Base-by-base conservation (phyloP, 2,329 filamentous ascomycete species). In the Phialemoniopsis sp. region DNA sequence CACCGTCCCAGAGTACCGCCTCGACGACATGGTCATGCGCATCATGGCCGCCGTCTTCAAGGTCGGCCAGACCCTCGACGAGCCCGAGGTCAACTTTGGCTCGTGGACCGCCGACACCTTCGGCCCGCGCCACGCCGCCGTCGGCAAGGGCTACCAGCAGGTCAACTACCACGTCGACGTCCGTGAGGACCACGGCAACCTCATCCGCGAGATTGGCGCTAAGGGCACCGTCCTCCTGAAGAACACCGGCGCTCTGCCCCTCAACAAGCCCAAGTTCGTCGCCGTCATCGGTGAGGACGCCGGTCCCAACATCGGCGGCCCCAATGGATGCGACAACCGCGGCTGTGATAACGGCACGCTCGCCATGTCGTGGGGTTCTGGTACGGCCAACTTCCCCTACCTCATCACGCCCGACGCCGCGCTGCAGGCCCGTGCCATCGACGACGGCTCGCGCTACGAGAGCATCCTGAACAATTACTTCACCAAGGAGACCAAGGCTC, bases 1-100 rank as follows among this genome's bases (percentile, higher is more conserved):
- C 29, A 95, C 89, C 1, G 68, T 97, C 26, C 88, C 91, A 1
- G 80, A 87, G 50, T 95, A 86, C 76, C 80, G 91, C 37, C 59
- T 97, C 9, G 90, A 96, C 51, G 93, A 97, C 56, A 95, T 95
- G 84, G 87, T 80, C 5, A 85, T 89, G 62, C 82, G 93, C 51
- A 95, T 86, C 56, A 83, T 85, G 78, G 73, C 82, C 5, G 70
- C 80, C 31, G 80, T 76, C 56, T 85, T 82, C 67, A 84, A 85
- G 61, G 78, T 82, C 29, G 78, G 79, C 37, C 68, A 72, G 46
- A 72, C 67, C 0, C 49, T 80, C 3, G 61, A 66, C 3, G 61
- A 67, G 5, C 59, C 64, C 0, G 65, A 70, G 3, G 80, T 87
- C 60, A 97, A 90, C 72, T 95, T 96, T 64, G 84, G 85, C 52